Base-by-base conservation (phyloP, 306 rosid species). In the Pterocarpus macrocarpus region DNA sequence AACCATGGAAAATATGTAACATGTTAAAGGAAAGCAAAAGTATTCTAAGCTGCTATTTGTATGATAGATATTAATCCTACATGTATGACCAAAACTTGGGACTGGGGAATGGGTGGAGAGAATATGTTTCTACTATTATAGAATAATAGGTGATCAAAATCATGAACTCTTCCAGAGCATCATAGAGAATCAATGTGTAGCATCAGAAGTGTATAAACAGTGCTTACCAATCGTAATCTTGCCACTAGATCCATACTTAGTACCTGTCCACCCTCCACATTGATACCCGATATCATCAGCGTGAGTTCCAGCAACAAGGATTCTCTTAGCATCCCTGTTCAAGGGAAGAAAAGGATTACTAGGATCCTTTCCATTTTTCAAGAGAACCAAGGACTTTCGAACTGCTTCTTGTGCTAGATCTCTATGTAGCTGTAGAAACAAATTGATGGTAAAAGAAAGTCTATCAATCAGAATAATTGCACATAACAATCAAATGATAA, bases 261-360 rank as follows among this genome's bases (percentile, higher is more conserved):
- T 73, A 73, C 75, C 58, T 65, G 94, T 92, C 98, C 98, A 89
- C 63, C 97, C 96, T 57, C 97, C 98, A 55, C 98, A 90, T 55
- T 94, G 98, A 81, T 77, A 94, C 5, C 97, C 98, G 8, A 92
- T 85, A 85, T 94, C 82, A 84, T 92, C 89, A n/a, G 91, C 96
- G 80, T 92, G 98, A 49, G 90, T 87, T 80, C 97, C 97, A 55
- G 90, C 36, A n/a, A 94, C 90, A 74, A 91, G 96, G 74, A 94
- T 86, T 80, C 86, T 87, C 79, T 86, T 89, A 13, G 87, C 91
- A 45, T 76, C 79, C 78, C 49, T 88, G 55, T 86, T 86, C 64
- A 92, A 41, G 9, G 94, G 97, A 73, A 94, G 91, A 80, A 92
- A 87, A 69, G 90, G 89, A 79, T 88, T 87, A 61, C 39, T 57